Percentiles rank a stretch among this genome's conserved stretches.
These are phyloP conservation scores for Cucurbita pepo DNA, from an alignment of 306 rosid genomes.

Conservation along the genomic window DNA sequence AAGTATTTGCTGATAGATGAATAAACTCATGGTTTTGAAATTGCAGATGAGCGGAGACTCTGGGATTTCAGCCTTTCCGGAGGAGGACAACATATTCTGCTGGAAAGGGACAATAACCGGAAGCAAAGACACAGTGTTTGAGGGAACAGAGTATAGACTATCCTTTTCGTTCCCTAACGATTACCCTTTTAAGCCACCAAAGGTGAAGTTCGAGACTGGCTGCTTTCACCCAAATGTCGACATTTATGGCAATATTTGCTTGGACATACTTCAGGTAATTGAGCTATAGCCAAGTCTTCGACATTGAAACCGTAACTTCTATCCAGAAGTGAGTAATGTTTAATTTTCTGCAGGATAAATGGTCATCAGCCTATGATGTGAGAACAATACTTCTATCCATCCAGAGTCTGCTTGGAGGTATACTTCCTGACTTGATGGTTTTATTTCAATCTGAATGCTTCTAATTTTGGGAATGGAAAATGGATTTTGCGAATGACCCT, in stretches of 20 bases:
- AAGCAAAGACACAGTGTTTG: conserved; percentile 84
- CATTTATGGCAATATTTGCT: conserved; percentile 67
- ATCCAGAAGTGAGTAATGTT: neutral
- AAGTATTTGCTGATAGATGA: neutral
- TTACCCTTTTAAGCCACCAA: conserved; percentile 89
- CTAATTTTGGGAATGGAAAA: neutral
- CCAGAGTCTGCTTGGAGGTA: conserved; percentile 91
- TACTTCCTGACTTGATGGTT: neutral
- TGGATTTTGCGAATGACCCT: neutral
- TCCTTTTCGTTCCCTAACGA: conserved; percentile 73
- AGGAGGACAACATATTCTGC: conserved; percentile 80
- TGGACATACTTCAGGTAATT: conserved; percentile 95
- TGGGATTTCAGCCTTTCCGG: conserved; percentile 88
- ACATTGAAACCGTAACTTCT: neutral
- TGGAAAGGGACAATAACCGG: conserved; percentile 96
- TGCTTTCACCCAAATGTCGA: conserved; percentile 95
- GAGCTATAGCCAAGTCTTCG: neutral
- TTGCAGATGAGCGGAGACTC: conserved; percentile 83
- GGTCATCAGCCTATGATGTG: conserved; percentile 86
- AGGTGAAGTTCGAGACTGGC: conserved; percentile 72
- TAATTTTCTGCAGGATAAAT: conserved; percentile 36
- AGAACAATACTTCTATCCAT: conserved; percentile 61
- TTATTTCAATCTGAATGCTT: too few relatives aligned
- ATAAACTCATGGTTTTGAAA: neutral
- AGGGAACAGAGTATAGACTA: conserved; percentile 76